Evolutionary conservation across 371 early-diverging fungal species (phyloP), one percentile per base, ranked within the genome.

Genomic region (Rhizopus stolonifer): DNA sequence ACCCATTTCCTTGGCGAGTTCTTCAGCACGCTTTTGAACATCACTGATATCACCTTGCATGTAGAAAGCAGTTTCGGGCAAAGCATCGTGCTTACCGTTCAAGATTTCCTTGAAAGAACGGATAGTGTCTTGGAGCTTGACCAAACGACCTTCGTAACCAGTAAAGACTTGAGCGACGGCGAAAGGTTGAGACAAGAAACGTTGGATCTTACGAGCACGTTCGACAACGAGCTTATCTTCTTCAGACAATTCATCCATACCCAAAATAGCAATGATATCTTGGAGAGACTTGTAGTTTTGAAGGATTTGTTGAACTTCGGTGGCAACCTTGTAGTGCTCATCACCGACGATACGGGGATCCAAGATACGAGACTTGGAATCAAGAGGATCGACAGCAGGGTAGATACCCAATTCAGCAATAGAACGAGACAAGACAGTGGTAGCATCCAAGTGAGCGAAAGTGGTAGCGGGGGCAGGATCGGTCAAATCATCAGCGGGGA

Each of bases 381-480:
- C 96, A 55, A 95, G 89, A 52, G 96, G 94, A 79, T 94, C 96
- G 82, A 95, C 98, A 60, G 98, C 98, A 57, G 98, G 96, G 88
- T 95, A 97, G 79, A 97, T 95, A 91, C 94, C 96, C 77, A 95
- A 85, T 81, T 97, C 96, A 63, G 96, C 90, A 72, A 97, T 97
- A 70, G 89, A 84, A 88, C 98, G 93, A 59, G 95, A 95, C 84
- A 97, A 85, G 65, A 95, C 96, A 77, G 98, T 95, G 81, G 95
- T 97, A 83, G 98, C 96, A 81, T 97, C 98, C 84, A 95, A 90
- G 76, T 97, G 98, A 46, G 96, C 94, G 80, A 97, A 97, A 61
- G 98, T 95, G 72, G 98, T 97, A 78, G 96, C 95, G 53, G 98
- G 98, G 56, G 98, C 98, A 58, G 98, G 98, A 85, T 97, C 98